Conservation (phyloP, 768 basidiomycete genomes). For the Mycena venus region DNA sequence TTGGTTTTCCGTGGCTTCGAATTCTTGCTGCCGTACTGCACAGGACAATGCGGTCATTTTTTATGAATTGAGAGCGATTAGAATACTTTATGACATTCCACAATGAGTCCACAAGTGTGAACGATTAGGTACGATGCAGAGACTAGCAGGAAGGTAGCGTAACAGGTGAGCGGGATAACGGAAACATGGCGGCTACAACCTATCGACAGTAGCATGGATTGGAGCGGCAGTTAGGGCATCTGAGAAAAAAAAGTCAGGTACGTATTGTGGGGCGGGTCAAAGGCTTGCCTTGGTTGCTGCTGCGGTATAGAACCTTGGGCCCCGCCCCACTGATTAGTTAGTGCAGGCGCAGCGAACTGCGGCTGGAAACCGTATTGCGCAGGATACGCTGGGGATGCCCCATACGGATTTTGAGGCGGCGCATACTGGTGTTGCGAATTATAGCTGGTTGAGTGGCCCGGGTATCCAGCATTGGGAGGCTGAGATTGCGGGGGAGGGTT, state of each 20-base stretch:
- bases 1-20: constrained; percentile 23
- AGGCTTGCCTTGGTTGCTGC: constrained; percentile 15
- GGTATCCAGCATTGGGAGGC: not conserved
- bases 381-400: not conserved
- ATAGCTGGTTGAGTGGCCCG: not conserved
- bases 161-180: not conserved
- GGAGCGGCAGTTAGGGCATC: constrained; percentile 4
- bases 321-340: constrained; percentile 10
- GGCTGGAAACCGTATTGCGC: not conserved
- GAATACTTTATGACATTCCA: constrained; percentile 4
- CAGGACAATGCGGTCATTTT: not conserved
- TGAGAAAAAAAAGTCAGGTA: not conserved
- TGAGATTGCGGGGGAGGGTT: not conserved
- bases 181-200: not conserved
- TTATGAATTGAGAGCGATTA: not conserved
- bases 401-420: not conserved
- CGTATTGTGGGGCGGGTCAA: too few relatives aligned
- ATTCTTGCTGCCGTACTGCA: constrained; percentile 18
- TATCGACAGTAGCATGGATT: not conserved
- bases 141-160: not conserved
- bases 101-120: not conserved
- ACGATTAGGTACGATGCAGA: not conserved
- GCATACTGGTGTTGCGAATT: not conserved
- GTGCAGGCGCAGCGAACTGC: not conserved
- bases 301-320: constrained; percentile 1